Percentiles rank a stretch among this genome's conserved stretches.
phyloP scores from a whole-genome alignment of 192 early-diverging fungal genomes.

The Entomortierella parvispora region DNA sequence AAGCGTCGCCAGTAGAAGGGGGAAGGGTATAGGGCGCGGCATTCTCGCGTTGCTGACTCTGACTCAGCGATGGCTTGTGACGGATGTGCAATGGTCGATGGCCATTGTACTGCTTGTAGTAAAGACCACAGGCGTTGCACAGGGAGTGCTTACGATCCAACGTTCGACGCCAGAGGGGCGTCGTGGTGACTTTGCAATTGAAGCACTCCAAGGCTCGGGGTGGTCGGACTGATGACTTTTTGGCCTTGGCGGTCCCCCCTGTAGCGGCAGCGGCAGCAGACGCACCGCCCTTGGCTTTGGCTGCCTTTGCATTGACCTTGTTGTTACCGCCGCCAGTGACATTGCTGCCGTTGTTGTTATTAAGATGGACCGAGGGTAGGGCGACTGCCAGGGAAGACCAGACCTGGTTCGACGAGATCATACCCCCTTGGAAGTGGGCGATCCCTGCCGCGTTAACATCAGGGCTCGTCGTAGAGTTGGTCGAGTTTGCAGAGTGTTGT shows the following conservation, averaged over 20 bases:
- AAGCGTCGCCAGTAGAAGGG: slow-evolving; percentile 15
- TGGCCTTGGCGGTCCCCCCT: slow-evolving; percentile 33
- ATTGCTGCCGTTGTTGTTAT: not conserved
- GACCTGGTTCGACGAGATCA: slow-evolving; percentile 10
- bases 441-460: slow-evolving; percentile 5
- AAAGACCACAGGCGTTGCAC: slow-evolving; percentile 85
- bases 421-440: too few relatives aligned
- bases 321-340: not conserved
- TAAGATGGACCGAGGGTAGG: slow-evolving; percentile 26
- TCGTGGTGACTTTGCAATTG: slow-evolving; percentile 81
- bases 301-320: slow-evolving; percentile 21
- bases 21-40: slow-evolving; percentile 51
- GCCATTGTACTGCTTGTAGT: slow-evolving; percentile 70
- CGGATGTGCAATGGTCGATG: slow-evolving; percentile 70
- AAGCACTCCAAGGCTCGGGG: slow-evolving; percentile 68
- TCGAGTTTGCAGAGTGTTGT: not conserved
- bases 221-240: slow-evolving; percentile 55
- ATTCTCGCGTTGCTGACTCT: slow-evolving; percentile 44
- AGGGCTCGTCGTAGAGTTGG: not conserved
- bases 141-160: slow-evolving; percentile 80
- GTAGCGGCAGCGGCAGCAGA: too few relatives aligned
- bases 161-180: slow-evolving; percentile 84
- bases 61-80: slow-evolving; percentile 56
- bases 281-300: slow-evolving; percentile 8
- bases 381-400: slow-evolving; percentile 39